Evolutionary conservation across 768 basidiomycete species (phyloP).

Genomic region (Tulasnella sp.): DNA sequence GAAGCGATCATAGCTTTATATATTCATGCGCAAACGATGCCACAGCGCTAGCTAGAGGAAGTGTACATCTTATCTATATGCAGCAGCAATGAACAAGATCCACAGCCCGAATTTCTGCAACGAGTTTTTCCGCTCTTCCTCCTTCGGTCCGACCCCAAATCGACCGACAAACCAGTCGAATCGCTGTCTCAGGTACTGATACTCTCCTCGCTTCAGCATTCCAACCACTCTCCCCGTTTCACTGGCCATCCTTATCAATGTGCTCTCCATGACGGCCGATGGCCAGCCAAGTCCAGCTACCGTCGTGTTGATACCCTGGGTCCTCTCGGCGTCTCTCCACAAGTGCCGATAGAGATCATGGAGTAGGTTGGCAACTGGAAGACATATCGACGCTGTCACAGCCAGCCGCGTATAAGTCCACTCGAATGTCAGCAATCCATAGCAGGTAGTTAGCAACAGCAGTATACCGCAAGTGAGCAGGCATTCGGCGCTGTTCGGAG

Average conservation of each 20-base stretch:
- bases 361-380: slow-evolving; percentile 33
- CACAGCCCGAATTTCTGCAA: too few species aligned
- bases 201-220: slow-evolving; percentile 35
- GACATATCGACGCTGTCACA: slow-evolving; percentile 24
- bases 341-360: slow-evolving; percentile 43
- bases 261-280: slow-evolving; percentile 38
- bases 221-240: slow-evolving; percentile 41
- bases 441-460: slow-evolving; percentile 12
- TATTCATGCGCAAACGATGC: too few species aligned
- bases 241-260: slow-evolving; percentile 40
- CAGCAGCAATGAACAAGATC: too few species aligned
- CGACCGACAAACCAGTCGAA: slow-evolving; percentile 49
- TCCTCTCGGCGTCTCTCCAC: slow-evolving; percentile 31
- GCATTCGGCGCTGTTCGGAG: slow-evolving; percentile 42
- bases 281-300: slow-evolving; percentile 31
- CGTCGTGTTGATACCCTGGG: slow-evolving; percentile 27
- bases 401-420: slow-evolving; percentile 6
- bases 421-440: background rate
- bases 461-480: slow-evolving; percentile 24
- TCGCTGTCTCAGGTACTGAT: slow-evolving; percentile 28
- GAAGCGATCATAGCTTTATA: too few species aligned
- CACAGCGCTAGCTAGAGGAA: too few species aligned
- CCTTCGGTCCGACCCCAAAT: background rate
- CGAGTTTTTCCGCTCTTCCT: too few species aligned
- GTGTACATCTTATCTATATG: too few species aligned